These are phyloP conservation scores for Melampsora americana DNA, from an alignment of 1,284 basidiomycete genomes.

Conservation along the genomic window DNA sequence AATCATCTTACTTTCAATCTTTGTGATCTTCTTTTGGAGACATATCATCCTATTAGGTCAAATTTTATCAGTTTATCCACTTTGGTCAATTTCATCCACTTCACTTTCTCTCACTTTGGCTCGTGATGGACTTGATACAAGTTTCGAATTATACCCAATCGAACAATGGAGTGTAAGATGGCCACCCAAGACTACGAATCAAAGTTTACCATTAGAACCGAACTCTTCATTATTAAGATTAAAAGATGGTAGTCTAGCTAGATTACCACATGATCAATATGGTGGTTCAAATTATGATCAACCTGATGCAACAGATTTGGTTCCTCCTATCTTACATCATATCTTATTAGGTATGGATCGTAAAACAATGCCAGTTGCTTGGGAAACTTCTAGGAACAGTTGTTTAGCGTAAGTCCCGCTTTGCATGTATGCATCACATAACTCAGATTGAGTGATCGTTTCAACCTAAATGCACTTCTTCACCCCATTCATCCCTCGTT, in stretches of 20 bases:
- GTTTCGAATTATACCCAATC: slow-evolving; percentile 31
- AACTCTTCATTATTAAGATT: slow-evolving; percentile 22
- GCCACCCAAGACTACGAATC: slow-evolving; percentile 27
- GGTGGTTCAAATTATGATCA: slow-evolving; percentile 24
- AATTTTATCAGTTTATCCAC: slow-evolving; percentile 31
- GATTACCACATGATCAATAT: slow-evolving; percentile 25
- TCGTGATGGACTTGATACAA: slow-evolving; percentile 27
- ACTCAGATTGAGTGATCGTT: not conserved
- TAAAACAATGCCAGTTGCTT: slow-evolving; percentile 39
- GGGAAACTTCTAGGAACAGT: slow-evolving; percentile 38
- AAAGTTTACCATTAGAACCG: slow-evolving; percentile 8
- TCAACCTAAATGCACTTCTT: too few relatives aligned
- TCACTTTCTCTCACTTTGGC: slow-evolving; percentile 14
- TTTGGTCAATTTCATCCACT: slow-evolving; percentile 22
- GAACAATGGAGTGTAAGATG: slow-evolving; percentile 31
- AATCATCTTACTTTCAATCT: slow-evolving; percentile 9
- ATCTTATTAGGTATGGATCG: slow-evolving; percentile 43
- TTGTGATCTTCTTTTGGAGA: slow-evolving; percentile 23
- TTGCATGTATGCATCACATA: not conserved
- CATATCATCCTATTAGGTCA: slow-evolving; percentile 18
- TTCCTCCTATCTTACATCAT: slow-evolving; percentile 46
- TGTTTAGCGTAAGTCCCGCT: slow-evolving; percentile 42
- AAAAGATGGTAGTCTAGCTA: slow-evolving; percentile 26
- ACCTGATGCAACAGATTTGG: slow-evolving; percentile 29
- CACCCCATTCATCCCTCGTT: too few relatives aligned